Base-by-base conservation (phyloP, 139 green algal genomes). In the Mychonastes homosphaera region DNA sequence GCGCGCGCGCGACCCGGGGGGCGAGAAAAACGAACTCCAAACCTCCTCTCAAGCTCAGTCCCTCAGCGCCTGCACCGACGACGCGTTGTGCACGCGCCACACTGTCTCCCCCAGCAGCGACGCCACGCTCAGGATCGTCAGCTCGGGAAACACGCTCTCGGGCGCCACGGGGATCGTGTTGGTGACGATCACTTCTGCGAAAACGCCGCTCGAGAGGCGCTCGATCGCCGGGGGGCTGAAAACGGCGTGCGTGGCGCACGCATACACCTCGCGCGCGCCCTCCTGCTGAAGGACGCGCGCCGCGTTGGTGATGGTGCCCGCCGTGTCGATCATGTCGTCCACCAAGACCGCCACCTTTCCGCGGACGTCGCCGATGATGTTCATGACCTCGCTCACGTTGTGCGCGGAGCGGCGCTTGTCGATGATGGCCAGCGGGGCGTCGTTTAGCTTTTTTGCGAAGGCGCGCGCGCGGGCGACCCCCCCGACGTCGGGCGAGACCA, bases 251-350 rank as follows among this genome's bases (percentile, higher is more conserved):
- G 88, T 95, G 47, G 85, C 83, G 80, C 92, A 99, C 0, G 88
- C 92, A 61, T 95, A 96, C 44, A 99, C 90, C 70, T 94, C 84
- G 3, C 65, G 49, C 1, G 86, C 86, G 16, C 87, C 87, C 50
- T 94, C 70, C 13, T 84, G 60, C 18, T 86, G 74, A 59, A 97
- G 79, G 39, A 91, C 80, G 74, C 85, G 87, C 35, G 83, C 92
- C 9, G 86, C 91, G 61, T 96, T 96, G 30, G 86, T 92, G 67
- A 99, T 96, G 55, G 92, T 98, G 63, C 92, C 92, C 48, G 91
- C 88, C 0, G 90, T 98, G 80, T 98, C 92, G 47, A 98, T 98
- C 92, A 99, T 98, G 83, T 99, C 92, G 68, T 99, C 92, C 56
- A 99, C 89, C 69, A 99, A 85, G 53, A 99, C 89, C 0, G 87